Percentiles rank a stretch among this genome's conserved stretches.
Conservation (phyloP, 108 stramenopile species). For the Cyclotella sp. region DNA sequence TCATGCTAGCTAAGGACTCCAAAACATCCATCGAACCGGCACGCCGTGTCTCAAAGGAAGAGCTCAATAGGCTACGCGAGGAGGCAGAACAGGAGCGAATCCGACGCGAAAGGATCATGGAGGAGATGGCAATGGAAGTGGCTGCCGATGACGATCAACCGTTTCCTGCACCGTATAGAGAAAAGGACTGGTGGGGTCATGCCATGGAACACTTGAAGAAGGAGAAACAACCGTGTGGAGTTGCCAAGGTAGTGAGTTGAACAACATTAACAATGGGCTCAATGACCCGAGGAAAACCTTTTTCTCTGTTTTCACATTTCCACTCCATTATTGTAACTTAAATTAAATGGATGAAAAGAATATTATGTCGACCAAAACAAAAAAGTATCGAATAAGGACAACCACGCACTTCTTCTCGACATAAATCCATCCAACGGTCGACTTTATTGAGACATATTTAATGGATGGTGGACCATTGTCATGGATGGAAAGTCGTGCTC, state of each 20-base stretch:
- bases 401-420: not conserved
- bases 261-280: not conserved
- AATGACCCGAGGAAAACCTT: no score
- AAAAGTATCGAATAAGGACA: no score
- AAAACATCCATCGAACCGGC: conserved; percentile 29
- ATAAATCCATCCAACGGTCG: not conserved
- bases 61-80: conserved; percentile 34
- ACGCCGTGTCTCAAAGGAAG: conserved; percentile 35
- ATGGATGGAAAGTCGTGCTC: conserved; percentile 32
- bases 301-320: no score
- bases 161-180: conserved; percentile 80
- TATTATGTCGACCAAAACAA: no score
- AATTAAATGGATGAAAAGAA: no score
- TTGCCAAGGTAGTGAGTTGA: not conserved
- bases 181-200: conserved; percentile 42
- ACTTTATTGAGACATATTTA: conserved; percentile 4
- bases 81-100: conserved; percentile 46
- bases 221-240: conserved; percentile 14
- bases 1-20: conserved; percentile 63
- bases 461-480: not conserved
- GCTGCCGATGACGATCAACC: conserved; percentile 82
- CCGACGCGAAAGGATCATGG: conserved; percentile 49
- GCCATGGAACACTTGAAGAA: conserved; percentile 23
- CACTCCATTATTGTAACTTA: no score
- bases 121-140: conserved; percentile 87